Evolutionary conservation across 805 yeast species (phyloP), one percentile per base, ranked within the genome.

Genomic region (Kurtzmaniella fragi): DNA sequence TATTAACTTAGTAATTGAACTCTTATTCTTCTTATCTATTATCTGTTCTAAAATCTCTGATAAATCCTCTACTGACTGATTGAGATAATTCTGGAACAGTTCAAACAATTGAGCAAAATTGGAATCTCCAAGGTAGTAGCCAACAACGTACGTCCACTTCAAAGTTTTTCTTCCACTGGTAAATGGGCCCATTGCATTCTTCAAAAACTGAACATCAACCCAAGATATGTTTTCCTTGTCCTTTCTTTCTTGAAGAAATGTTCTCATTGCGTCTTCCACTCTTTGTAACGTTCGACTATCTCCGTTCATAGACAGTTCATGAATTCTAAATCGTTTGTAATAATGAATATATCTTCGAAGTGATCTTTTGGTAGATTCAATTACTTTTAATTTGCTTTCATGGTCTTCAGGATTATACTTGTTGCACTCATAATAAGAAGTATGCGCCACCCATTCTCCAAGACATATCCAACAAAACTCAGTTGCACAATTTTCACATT

Each of bases 391-490:
- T 14, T 56, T 44, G 32, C 68, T 72, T 34, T 72, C 71, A 10
- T 41, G 57, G 59, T 39, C 50, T 16, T 52, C 43, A 3, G 55
- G 56, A 31, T 57, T 59, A 42, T 51, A 84, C 37, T 78, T 62
- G 43, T 75, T 78, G 55, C 98, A 91, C 42, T 78, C 76, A 59
- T 78, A 89, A 61, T 69, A 78, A 23, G 71, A 67, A 3, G 78
- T 79, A 62, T 91, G 98, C 12, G 61, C 62, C 0, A 56, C 52
- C 99, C 99, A 91, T 27, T 68, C 74, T 3, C 81, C 81, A 44
- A 77, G 57, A 60, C 99, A 93, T 30, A 90, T 79, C 99, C 99
- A 93, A 60, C 99, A 93, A 55, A 89, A 93, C 56, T 90, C 86
- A 56, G 77, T 62, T 10, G 58, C 54, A 59, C 99, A 93, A 42